phyloP scores from a whole-genome alignment of 805 yeast species.

The Saccharomycopsis fermentans region DNA sequence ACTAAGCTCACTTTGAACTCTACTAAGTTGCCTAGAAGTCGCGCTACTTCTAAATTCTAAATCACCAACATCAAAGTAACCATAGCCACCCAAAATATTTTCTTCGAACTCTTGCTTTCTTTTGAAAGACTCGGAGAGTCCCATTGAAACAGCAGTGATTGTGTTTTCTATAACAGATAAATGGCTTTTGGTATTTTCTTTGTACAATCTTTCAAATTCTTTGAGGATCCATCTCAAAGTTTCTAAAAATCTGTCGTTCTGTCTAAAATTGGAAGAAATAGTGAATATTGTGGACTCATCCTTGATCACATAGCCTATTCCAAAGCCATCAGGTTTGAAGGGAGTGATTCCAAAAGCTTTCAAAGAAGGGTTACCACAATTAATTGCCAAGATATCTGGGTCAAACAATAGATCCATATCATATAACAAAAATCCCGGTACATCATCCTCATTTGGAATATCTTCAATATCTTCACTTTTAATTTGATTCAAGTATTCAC shows the following conservation, averaged over 20 bases:
- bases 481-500: constrained; percentile 35
- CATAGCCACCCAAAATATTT: constrained; percentile 60
- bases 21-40: constrained; percentile 12
- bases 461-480: constrained; percentile 31
- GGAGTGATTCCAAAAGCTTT: constrained; percentile 86
- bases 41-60: constrained; percentile 46
- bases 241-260: constrained; percentile 66
- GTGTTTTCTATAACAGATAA: neutral
- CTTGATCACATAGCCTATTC: constrained; percentile 85
- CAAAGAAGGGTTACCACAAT: constrained; percentile 88
- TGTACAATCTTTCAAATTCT: constrained; percentile 44
- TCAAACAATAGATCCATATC: constrained; percentile 27
- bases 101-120: neutral
- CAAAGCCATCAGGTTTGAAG: constrained; percentile 79
- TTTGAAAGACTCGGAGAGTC: constrained; percentile 9
- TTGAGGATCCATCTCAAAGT: constrained; percentile 60
- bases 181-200: constrained; percentile 4
- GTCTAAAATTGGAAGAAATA: constrained; percentile 77
- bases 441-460: constrained; percentile 22
- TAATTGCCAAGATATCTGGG: constrained; percentile 45
- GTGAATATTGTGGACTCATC: constrained; percentile 73
- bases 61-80: constrained; percentile 64
- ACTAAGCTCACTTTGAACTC: constrained; percentile 12
- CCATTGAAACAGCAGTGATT: constrained; percentile 10
- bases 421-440: constrained; percentile 5